A percentile compares a stretch with the other conserved stretches of the same genome.
These are phyloP conservation scores for Globisporangium apiculatum DNA, from an alignment of 352 stramenopile genomes.

Conservation along the genomic window DNA sequence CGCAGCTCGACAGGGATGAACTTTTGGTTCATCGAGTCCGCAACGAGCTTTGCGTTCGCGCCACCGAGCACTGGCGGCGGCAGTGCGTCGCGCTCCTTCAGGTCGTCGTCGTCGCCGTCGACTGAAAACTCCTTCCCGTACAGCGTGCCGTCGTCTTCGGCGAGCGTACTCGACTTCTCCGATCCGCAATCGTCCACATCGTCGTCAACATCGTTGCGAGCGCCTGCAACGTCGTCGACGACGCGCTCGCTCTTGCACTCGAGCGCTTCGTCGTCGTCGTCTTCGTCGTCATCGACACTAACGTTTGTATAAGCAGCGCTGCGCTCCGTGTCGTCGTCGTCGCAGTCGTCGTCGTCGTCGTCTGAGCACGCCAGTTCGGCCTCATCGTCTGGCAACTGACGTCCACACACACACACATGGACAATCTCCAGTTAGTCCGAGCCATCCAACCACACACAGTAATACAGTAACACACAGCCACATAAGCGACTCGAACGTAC, in stretches of 20 bases:
- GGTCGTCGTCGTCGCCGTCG: slow-evolving; percentile 26
- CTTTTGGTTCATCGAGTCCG: slow-evolving; percentile 78
- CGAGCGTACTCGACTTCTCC: slow-evolving; percentile 58
- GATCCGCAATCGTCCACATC: slow-evolving; percentile 7
- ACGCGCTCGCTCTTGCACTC: slow-evolving; percentile 19
- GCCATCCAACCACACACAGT: neutral
- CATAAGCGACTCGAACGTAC: slow-evolving; percentile 20
- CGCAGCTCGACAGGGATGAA: slow-evolving; percentile 65
- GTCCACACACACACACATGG: slow-evolving; percentile 4
- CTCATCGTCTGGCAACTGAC: slow-evolving; percentile 44
- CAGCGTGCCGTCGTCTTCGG: slow-evolving; percentile 75
- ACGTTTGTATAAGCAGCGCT: neutral
- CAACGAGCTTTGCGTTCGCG: slow-evolving; percentile 70
- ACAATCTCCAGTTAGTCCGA: neutral
- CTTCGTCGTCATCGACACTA: slow-evolving; percentile 17
- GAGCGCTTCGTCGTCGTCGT: slow-evolving; percentile 38
- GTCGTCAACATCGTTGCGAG: slow-evolving; percentile 25
- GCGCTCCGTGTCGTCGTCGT: slow-evolving; percentile 6
- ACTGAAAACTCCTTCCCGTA: slow-evolving; percentile 76
- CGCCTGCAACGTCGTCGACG: slow-evolving; percentile 46
- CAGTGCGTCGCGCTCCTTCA: slow-evolving; percentile 39
- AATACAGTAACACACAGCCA: neutral
- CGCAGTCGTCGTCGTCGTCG: slow-evolving; percentile 16
- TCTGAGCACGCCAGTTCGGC: slow-evolving; percentile 18
- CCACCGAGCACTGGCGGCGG: slow-evolving; percentile 51